Evolutionary conservation across 305 asterid genomes (phyloP).

Genomic region (Ilex paraguariensis): DNA sequence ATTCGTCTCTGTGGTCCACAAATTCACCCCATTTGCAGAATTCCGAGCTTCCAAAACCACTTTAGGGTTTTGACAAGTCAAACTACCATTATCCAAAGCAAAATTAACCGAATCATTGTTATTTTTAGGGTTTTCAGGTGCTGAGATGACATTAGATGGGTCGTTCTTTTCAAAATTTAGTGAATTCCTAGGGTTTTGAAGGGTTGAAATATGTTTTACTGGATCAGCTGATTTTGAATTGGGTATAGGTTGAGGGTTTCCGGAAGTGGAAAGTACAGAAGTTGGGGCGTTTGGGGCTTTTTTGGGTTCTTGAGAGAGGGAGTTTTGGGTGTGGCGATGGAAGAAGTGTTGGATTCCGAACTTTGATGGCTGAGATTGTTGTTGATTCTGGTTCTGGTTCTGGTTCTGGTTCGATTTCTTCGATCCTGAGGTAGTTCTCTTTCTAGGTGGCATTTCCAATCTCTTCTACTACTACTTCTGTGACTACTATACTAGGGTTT

Average conservation of each 20-base stretch:
- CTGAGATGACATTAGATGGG: constrained; percentile 15
- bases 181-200: constrained; percentile 14
- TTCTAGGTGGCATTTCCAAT: constrained; percentile 67
- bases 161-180: not conserved
- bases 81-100: constrained; percentile 16
- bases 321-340: constrained; percentile 75
- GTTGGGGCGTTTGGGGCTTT: not conserved
- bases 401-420: constrained; percentile 52
- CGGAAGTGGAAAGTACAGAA: too few relatives aligned
- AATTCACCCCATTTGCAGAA: constrained; percentile 15
- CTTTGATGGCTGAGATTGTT: constrained; percentile 66
- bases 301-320: constrained; percentile 33
- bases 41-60: constrained; percentile 13
- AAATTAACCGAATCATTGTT: constrained; percentile 9
- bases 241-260: not conserved
- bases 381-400: constrained; percentile 21
- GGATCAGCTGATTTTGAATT: constrained; percentile 11
- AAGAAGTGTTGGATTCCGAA: constrained; percentile 92
- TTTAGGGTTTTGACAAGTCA: not conserved
- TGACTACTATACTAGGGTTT: too few relatives aligned
- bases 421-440: constrained; percentile 47
- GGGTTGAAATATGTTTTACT: constrained; percentile 16
- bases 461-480: not conserved
- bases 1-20: constrained; percentile 22
- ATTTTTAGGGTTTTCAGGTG: constrained; percentile 15